Percentiles rank a stretch among this genome's conserved stretches.
Evolutionary conservation across 2,329 filamentous ascomycete species (phyloP).

Genomic region (Cordyceps tenuipes): DNA sequence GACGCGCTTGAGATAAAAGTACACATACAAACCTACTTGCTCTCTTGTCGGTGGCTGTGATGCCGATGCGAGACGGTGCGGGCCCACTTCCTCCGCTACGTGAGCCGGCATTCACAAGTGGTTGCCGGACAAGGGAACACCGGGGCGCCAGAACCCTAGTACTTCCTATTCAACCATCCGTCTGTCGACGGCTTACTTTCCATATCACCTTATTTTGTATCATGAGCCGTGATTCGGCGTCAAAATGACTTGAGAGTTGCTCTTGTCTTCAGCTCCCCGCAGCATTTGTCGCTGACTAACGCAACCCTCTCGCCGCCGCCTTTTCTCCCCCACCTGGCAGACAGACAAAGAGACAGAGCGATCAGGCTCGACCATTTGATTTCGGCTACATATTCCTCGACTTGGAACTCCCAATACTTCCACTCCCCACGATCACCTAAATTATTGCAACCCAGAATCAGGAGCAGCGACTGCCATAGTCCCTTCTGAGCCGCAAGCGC

Average conservation of each 20-base stretch:
- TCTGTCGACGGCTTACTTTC: background rate
- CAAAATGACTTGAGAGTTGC: background rate
- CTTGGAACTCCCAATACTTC: background rate
- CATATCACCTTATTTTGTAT: background rate
- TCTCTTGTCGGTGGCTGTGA: too few relatives aligned
- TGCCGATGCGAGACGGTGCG: too few relatives aligned
- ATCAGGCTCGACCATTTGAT: background rate
- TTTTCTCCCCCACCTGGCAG: background rate
- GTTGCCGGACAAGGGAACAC: too few relatives aligned
- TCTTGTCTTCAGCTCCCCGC: background rate
- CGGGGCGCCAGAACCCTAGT: too few relatives aligned
- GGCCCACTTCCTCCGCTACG: too few relatives aligned
- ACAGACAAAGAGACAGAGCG: background rate
- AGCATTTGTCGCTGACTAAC: constrained; percentile 4
- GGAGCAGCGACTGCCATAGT: background rate
- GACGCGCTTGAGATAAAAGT: too few relatives aligned
- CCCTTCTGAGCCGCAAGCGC: background rate
- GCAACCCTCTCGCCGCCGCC: background rate
- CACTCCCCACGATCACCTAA: background rate
- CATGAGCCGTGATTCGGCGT: background rate
- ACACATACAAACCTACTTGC: too few relatives aligned
- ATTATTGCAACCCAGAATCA: background rate
- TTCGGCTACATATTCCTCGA: background rate
- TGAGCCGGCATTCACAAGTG: too few relatives aligned
- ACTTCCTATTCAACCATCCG: too few relatives aligned